These are phyloP conservation scores for Candida methanosorbosa DNA, from an alignment of 805 yeast species.

Conservation along the genomic window DNA sequence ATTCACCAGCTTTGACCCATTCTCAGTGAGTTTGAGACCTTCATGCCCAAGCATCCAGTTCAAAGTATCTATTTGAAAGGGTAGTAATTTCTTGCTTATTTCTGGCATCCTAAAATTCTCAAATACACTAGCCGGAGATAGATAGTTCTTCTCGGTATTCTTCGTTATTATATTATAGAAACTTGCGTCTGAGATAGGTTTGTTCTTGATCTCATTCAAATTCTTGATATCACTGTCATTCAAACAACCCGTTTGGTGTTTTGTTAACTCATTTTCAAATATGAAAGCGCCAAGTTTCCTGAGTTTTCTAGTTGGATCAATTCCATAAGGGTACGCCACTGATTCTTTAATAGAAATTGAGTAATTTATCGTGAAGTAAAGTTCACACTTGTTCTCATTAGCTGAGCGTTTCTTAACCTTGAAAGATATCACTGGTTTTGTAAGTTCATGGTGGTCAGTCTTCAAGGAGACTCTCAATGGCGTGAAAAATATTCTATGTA, in stretches of 20 bases:
- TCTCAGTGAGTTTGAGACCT: constrained; percentile 28
- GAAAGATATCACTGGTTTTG: not conserved
- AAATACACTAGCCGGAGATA: too few species aligned
- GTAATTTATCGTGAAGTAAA: too few species aligned
- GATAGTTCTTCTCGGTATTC: constrained; percentile 24
- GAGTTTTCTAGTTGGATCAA: constrained; percentile 12
- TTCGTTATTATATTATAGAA: constrained; percentile 45
- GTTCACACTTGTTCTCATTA: too few species aligned
- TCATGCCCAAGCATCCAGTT: constrained; percentile 50
- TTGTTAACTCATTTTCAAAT: constrained; percentile 10
- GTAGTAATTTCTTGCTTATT: constrained; percentile 15
- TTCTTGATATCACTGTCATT: too few species aligned
- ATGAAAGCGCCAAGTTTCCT: constrained; percentile 7
- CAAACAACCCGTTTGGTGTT: constrained; percentile 16
- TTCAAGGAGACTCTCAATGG: not conserved
- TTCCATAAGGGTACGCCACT: constrained; percentile 6
- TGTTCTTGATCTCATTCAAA: too few species aligned
- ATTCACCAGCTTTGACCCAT: constrained; percentile 15
- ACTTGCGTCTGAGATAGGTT: constrained; percentile 13
- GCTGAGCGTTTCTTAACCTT: not conserved
- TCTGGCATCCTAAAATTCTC: constrained; percentile 7
- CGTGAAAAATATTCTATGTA: not conserved
- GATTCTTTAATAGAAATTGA: constrained; percentile 9
- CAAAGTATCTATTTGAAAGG: constrained; percentile 47
- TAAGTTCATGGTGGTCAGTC: not conserved